Conservation (phyloP, 495 filamentous ascomycete species). For the Terfezia boudieri region DNA sequence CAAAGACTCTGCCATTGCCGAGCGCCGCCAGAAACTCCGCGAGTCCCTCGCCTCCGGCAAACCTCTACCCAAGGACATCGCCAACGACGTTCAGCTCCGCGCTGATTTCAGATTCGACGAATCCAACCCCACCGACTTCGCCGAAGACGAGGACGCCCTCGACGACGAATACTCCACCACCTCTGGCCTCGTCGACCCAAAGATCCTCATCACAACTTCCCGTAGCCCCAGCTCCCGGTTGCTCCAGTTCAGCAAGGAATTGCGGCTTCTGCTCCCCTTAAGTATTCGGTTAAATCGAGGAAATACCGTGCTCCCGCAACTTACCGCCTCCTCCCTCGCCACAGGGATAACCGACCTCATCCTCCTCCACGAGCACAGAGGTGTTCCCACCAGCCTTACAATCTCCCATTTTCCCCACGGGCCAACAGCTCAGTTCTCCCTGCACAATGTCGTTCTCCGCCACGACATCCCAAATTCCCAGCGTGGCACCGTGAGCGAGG, state of each 20-base stretch:
- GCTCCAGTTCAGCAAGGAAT: slow-evolving; percentile 82
- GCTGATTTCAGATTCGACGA: slow-evolving; percentile 91
- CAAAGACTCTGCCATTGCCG: slow-evolving; percentile 73
- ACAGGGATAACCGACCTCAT: slow-evolving; percentile 66
- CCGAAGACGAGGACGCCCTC: slow-evolving; percentile 44
- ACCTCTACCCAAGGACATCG: slow-evolving; percentile 67
- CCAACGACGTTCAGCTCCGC: slow-evolving; percentile 66
- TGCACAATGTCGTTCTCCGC: slow-evolving; percentile 86
- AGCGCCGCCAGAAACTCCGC: slow-evolving; percentile 72
- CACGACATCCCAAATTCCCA: slow-evolving; percentile 78
- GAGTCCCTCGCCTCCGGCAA: slow-evolving; percentile 54
- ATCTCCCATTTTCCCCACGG: slow-evolving; percentile 83
- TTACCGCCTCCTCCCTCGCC: slow-evolving; percentile 57
- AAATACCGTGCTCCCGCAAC: slow-evolving; percentile 63
- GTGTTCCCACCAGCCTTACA: slow-evolving; percentile 76
- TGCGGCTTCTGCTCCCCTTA: slow-evolving; percentile 74
- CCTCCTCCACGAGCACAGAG: slow-evolving; percentile 81
- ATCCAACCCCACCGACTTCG: slow-evolving; percentile 33
- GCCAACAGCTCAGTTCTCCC: slow-evolving; percentile 69
- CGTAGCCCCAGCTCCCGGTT: slow-evolving; percentile 69
- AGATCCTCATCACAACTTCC: slow-evolving; percentile 79
- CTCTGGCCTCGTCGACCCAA: slow-evolving; percentile 63
- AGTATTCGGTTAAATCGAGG: slow-evolving; percentile 79
- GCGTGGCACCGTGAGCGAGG: slow-evolving; percentile 77
- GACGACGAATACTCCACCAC: slow-evolving; percentile 88